Evolutionary conservation across 441 rosid species (phyloP).

Genomic region (Biscutella laevigata): DNA sequence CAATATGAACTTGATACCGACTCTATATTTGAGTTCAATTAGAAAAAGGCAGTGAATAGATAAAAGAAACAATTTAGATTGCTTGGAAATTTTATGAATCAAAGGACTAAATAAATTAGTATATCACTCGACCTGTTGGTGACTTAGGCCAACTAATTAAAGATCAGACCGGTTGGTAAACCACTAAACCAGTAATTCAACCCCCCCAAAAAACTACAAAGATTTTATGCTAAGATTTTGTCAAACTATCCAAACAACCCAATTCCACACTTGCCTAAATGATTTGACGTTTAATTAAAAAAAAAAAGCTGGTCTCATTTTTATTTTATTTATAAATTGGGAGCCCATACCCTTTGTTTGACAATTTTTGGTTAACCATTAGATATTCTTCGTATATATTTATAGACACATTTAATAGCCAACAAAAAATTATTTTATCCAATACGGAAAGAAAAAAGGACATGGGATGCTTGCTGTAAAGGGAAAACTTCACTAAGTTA

Average conservation of each 20-base stretch:
- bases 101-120: background rate
- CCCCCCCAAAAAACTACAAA: no score
- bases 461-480: constrained; percentile 70
- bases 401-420: background rate
- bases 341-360: background rate
- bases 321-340: background rate
- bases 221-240: no score
- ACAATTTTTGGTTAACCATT: background rate
- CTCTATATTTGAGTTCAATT: constrained; percentile 1
- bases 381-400: background rate
- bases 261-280: constrained; percentile 2
- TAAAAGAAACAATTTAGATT: background rate
- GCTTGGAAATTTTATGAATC: background rate
- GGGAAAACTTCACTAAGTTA: constrained; percentile 20
- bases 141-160: constrained; percentile 21
- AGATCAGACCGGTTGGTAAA: background rate
- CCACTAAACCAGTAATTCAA: background rate
- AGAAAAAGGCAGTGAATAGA: background rate
- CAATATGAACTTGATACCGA: background rate
- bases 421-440: constrained; percentile 1
- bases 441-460: constrained; percentile 27
- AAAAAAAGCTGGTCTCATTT: background rate
- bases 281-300: constrained; percentile 11
- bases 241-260: constrained; percentile 8
- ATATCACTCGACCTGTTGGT: background rate